Base-by-base conservation (phyloP, 1,284 basidiomycete genomes). In the Ceratobasidium sp. region DNA sequence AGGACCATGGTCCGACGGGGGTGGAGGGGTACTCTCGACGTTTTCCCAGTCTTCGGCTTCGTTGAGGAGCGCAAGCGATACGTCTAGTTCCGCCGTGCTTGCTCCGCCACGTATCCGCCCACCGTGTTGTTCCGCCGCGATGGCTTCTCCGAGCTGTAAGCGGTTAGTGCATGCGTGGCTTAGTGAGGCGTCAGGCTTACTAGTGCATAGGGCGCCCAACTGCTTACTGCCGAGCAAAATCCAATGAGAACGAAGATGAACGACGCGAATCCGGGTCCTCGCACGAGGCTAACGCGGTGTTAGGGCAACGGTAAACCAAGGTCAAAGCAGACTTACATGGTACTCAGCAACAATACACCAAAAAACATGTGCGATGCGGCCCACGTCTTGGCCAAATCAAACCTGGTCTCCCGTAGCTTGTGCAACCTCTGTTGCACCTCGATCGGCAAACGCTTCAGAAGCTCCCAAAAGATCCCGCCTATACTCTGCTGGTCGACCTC, bases 201-300 rank as follows among this genome's bases (percentile, higher is more conserved):
- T 75, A 92, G 77, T 0, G 90, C 85, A 77, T 90, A 92, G 2
- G 90, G 90, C 8, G 85, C 90, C 92, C 92, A 93, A 77, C 87
- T 86, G 0, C 87, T 86, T 65, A 93, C 83, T 1, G 90, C 90
- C 89, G 89, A 93, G 10, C 89, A 86, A 73, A 93, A 87, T 0
- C 92, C 92, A 3, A 86, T 85, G 13, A 89, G 72, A 8, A 87
- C 84, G 42, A 93, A 83, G 53, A 93, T 81, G 27, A 86, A 73
- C 0, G 87, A 90, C 22, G 89, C 87, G 0, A 87, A 86, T 22
- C 76, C 74, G 1, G 91, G 86, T n/a, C 82, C 84, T 17, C 82
- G 81, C 1, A 86, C 86, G 73, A 91, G 83, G 69, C 91, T 93
- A 64, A 58, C 68, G 13, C 22, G 53, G 4, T 34, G 22, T 35